phyloP scores from a whole-genome alignment of 306 rosid genomes.

The Malus domestica region DNA sequence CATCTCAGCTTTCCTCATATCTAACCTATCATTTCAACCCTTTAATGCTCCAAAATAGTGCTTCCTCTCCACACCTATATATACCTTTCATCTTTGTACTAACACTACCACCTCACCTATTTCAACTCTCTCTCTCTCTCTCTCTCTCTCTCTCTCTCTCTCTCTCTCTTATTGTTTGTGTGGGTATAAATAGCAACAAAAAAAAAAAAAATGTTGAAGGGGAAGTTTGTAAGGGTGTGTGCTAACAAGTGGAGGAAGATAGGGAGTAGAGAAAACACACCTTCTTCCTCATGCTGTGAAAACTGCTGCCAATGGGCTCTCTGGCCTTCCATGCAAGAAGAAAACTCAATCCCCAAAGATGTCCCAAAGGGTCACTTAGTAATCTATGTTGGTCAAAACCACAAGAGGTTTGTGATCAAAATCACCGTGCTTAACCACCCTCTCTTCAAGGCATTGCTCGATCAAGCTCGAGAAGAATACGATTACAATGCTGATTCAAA shows the following conservation, averaged over 20 bases:
- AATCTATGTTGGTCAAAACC: conserved; percentile 72
- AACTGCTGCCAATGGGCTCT: conserved; percentile 45
- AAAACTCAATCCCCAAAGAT: conserved; percentile 65
- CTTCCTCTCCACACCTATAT: conserved; percentile 36
- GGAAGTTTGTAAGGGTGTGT: conserved; percentile 42
- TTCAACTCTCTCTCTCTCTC: conserved; percentile 15
- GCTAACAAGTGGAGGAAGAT: conserved; percentile 71
- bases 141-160: neutral
- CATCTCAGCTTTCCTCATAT: conserved; percentile 14
- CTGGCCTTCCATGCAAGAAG: conserved; percentile 41
- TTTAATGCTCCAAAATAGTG: conserved; percentile 38
- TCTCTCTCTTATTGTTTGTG: neutral
- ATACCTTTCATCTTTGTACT: conserved; percentile 44
- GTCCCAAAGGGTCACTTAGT: conserved; percentile 96
- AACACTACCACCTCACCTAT: neutral
- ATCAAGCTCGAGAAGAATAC: conserved; percentile 78
- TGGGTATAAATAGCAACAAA: neutral
- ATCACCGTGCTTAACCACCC: conserved; percentile 67
- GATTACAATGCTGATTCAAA: conserved; percentile 55
- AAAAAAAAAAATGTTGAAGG: conserved; percentile 21
- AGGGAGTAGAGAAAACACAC: conserved; percentile 29
- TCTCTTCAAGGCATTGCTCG: conserved; percentile 71
- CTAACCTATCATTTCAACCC: conserved; percentile 47
- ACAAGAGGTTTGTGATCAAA: conserved; percentile 71
- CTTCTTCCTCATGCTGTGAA: conserved; percentile 43